Percentiles rank a stretch among this genome's conserved stretches.
These are phyloP conservation scores for Kwoniella sp. DNA, from an alignment of 768 basidiomycete genomes.

Conservation along the genomic window DNA sequence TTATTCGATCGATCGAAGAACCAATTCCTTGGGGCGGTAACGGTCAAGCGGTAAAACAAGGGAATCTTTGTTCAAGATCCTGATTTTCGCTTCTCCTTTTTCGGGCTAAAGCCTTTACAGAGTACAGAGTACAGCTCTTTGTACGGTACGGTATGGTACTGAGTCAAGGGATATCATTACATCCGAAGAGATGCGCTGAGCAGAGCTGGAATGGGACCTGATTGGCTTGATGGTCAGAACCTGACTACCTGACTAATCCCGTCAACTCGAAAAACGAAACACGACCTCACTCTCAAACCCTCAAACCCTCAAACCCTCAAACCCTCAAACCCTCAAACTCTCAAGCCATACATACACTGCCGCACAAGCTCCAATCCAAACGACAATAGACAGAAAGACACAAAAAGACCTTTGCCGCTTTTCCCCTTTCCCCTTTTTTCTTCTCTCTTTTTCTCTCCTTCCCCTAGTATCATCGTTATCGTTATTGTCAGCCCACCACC, in stretches of 20 bases:
- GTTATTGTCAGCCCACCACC: not conserved
- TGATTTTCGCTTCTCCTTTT: not conserved
- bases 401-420: not conserved
- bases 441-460: not conserved
- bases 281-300: not conserved
- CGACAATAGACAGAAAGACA: too few relatives aligned
- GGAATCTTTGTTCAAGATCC: not conserved
- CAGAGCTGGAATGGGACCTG: too few relatives aligned
- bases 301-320: too few relatives aligned
- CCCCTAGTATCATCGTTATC: not conserved
- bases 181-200: too few relatives aligned
- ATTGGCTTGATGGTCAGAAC: not conserved
- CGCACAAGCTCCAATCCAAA: too few relatives aligned
- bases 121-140: too few relatives aligned
- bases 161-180: too few relatives aligned
- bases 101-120: not conserved
- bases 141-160: too few relatives aligned
- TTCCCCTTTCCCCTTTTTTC: slow-evolving; percentile 8
- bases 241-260: not conserved
- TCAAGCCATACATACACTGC: too few relatives aligned
- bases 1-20: not conserved
- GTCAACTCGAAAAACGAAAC: not conserved
- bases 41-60: slow-evolving; percentile 3
- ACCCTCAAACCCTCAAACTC: too few relatives aligned
- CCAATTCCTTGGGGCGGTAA: slow-evolving; percentile 8